Conservation (phyloP, 2,329 filamentous ascomycete genomes). For the Sclerotinia glacialis region DNA sequence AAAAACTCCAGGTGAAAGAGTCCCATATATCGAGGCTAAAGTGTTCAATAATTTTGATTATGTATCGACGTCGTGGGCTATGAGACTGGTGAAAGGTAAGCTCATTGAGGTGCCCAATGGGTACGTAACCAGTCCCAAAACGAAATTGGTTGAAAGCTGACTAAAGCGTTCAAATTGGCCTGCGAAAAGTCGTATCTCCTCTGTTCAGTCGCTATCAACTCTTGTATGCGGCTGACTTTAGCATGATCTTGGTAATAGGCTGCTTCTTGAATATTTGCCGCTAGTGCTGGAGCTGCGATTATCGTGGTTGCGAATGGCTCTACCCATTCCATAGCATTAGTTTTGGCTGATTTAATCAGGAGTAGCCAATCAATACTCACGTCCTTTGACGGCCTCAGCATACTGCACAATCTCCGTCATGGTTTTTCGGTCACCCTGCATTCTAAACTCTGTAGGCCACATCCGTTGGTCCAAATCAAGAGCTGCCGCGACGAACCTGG, state of each 20-base stretch:
- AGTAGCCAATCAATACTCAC: conserved; percentile 39
- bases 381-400: conserved; percentile 50
- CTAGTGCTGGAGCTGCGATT: conserved; percentile 31
- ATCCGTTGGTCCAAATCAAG: conserved; percentile 56
- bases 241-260: conserved; percentile 44
- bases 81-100: neutral
- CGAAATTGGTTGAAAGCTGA: conserved; percentile 48
- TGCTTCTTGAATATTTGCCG: conserved; percentile 27
- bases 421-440: conserved; percentile 64
- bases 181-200: conserved; percentile 64
- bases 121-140: conserved; percentile 55
- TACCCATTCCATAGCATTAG: conserved; percentile 19
- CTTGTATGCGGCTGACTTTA: conserved; percentile 54
- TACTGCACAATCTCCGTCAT: conserved; percentile 57
- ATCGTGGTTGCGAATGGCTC: conserved; percentile 28
- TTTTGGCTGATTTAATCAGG: neutral
- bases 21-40: neutral
- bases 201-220: conserved; percentile 65
- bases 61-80: neutral
- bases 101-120: conserved; percentile 42
- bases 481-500: conserved; percentile 67
- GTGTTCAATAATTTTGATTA: neutral
- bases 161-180: conserved; percentile 57
- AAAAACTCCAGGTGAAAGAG: neutral
- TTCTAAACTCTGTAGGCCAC: conserved; percentile 68